These are phyloP conservation scores for Talaromyces albobiverticillius DNA, from an alignment of 2,329 filamentous ascomycete species.

Conservation along the genomic window DNA sequence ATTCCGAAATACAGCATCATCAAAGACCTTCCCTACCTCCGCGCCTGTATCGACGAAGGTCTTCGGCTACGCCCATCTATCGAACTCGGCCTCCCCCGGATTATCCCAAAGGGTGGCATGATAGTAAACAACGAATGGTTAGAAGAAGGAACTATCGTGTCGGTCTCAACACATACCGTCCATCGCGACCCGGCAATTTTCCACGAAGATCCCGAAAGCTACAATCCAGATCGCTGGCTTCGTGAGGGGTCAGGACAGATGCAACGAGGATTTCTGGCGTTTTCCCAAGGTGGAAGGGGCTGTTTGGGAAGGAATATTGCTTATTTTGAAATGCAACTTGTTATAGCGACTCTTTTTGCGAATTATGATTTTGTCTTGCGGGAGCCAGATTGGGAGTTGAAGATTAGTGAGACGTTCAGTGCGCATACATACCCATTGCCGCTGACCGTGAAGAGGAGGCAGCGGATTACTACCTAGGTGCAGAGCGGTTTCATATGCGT, in stretches of 20 bases:
- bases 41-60: constrained; percentile 49
- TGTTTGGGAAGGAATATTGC: constrained; percentile 44
- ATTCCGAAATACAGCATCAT: constrained; percentile 49
- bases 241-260: constrained; percentile 13
- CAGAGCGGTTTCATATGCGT: too few relatives aligned
- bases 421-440: not conserved
- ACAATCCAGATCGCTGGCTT: constrained; percentile 34
- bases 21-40: constrained; percentile 48
- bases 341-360: constrained; percentile 44
- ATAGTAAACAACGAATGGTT: constrained; percentile 42
- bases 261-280: constrained; percentile 40
- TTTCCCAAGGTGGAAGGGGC: constrained; percentile 38
- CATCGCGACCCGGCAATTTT: constrained; percentile 30
- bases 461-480: too few relatives aligned
- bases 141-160: constrained; percentile 9
- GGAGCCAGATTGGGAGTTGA: constrained; percentile 25
- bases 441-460: too few relatives aligned
- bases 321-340: constrained; percentile 48
- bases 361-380: constrained; percentile 42
- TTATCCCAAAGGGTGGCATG: constrained; percentile 40
- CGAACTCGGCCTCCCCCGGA: constrained; percentile 36
- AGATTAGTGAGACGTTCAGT: constrained; percentile 2
- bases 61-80: constrained; percentile 41
- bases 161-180: constrained; percentile 28
- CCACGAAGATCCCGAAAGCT: constrained; percentile 27